Conservation (phyloP, 305 asterid genomes). For the Caryopteris hybrid region DNA sequence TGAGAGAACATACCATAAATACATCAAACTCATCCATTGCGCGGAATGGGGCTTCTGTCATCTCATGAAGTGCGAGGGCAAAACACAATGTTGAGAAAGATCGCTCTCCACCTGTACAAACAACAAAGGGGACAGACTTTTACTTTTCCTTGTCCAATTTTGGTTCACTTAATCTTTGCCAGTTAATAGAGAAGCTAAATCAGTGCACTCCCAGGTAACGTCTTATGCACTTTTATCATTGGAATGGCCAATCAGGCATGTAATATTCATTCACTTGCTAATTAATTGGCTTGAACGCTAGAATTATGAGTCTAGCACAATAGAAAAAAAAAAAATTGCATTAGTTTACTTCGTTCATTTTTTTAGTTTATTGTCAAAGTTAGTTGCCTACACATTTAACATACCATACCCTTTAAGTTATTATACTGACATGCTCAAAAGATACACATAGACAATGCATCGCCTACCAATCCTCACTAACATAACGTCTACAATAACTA, state of each 20-base stretch:
- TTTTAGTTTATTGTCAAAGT: neutral
- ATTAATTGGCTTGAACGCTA: neutral
- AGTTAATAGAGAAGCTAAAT: neutral
- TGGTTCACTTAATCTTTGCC: neutral
- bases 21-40: slow-evolving; percentile 99
- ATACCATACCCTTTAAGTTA: neutral
- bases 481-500: neutral
- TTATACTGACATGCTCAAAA: neutral
- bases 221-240: neutral
- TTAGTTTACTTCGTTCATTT: neutral
- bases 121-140: slow-evolving; percentile 14
- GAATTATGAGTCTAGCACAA: neutral
- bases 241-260: neutral
- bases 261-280: neutral
- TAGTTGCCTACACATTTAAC: neutral
- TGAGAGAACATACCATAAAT: slow-evolving; percentile 60
- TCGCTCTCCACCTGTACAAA: slow-evolving; percentile 81
- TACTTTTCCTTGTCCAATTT: neutral
- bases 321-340: neutral
- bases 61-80: slow-evolving; percentile 95
- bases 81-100: slow-evolving; percentile 95
- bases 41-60: slow-evolving; percentile 98
- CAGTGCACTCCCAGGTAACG: neutral
- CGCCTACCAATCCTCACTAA: neutral
- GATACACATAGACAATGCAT: neutral